phyloP scores from a whole-genome alignment of 345 rosid genomes.

The Angophora floribunda region DNA sequence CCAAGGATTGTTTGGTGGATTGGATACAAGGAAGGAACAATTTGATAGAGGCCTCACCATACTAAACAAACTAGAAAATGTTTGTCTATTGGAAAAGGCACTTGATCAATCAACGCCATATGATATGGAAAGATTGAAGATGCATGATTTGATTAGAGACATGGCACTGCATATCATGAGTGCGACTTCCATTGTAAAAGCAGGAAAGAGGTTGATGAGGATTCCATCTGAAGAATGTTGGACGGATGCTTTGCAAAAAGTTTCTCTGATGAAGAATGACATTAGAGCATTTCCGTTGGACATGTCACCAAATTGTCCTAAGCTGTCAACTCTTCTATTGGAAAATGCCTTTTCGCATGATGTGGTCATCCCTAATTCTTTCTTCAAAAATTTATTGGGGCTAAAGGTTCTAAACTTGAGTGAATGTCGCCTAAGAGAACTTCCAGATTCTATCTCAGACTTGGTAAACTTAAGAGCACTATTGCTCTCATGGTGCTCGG shows the following conservation, averaged over 20 bases:
- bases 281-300: not conserved
- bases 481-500: not conserved
- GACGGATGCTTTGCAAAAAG: not conserved
- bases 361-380: not conserved
- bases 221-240: not conserved
- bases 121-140: not conserved
- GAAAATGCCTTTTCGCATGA: not conserved
- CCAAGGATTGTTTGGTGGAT: too few relatives aligned
- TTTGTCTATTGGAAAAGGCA: not conserved
- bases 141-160: not conserved
- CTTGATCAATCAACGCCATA: too few relatives aligned
- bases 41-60: too few relatives aligned
- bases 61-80: too few relatives aligned
- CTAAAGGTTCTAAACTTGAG: not conserved
- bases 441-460: conserved; percentile 9
- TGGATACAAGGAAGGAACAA: too few relatives aligned
- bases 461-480: conserved; percentile 4
- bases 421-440: not conserved
- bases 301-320: not conserved
- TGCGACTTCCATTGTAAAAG: not conserved
- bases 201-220: not conserved
- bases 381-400: not conserved
- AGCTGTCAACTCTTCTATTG: not conserved
- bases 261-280: not conserved
- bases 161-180: not conserved